Evolutionary conservation across 345 rosid genomes (phyloP).

Genomic region (Erysimum cheiranthoides): DNA sequence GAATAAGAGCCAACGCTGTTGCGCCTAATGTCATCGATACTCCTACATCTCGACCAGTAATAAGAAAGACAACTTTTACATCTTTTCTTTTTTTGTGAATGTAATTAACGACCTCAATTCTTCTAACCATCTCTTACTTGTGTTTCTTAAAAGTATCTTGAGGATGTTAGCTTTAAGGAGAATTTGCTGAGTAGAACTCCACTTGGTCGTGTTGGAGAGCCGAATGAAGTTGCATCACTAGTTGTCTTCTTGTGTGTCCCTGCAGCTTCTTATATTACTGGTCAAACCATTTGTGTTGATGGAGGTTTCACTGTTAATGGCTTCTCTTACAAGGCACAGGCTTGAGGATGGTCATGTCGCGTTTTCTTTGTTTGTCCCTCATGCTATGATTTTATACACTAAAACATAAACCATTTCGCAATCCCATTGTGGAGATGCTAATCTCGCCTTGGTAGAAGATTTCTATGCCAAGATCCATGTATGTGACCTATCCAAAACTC

Average conservation of each 20-base stretch:
- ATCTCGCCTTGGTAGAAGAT: no score
- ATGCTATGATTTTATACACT: no score
- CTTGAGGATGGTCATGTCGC: constrained; percentile 14
- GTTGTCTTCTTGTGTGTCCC: constrained; percentile 64
- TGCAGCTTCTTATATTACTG: constrained; percentile 63
- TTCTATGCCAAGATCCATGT: neutral
- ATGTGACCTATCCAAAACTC: neutral
- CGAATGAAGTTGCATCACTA: constrained; percentile 56
- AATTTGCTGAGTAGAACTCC: constrained; percentile 46
- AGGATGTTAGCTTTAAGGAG: constrained; percentile 15
- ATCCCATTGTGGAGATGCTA: neutral
- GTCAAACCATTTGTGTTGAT: constrained; percentile 62
- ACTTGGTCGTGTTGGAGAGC: constrained; percentile 52
- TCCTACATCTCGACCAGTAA: constrained; percentile 45
- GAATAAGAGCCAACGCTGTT: constrained; percentile 59
- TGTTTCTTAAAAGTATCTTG: constrained; percentile 21
- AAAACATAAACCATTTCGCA: neutral
- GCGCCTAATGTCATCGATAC: constrained; percentile 56
- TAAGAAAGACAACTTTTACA: neutral
- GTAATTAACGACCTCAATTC: neutral
- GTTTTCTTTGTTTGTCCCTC: neutral
- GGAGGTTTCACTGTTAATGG: constrained; percentile 58
- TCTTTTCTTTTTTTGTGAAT: neutral
- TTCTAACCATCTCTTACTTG: constrained; percentile 2
- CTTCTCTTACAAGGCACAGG: constrained; percentile 36